Evolutionary conservation across 2,329 filamentous ascomycete genomes (phyloP), one percentile per base, ranked within the genome.

Genomic region (Botrytis byssoidea): DNA sequence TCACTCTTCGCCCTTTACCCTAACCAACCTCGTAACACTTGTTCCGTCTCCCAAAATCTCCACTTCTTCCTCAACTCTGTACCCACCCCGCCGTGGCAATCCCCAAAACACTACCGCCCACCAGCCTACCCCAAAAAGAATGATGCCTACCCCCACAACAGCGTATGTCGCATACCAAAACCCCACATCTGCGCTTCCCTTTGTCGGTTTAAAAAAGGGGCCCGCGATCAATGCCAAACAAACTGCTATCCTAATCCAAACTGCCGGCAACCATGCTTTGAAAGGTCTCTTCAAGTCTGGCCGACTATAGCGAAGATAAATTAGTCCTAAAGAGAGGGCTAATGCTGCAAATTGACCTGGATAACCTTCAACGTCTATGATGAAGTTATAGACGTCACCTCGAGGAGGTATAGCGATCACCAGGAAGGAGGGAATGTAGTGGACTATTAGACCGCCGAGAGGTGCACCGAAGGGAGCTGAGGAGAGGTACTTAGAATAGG

Each of bases 51-150:
- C 84, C 32, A 94, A 81, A 0, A 89, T 83, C 55, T 87, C 87
- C 4, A 83, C 83, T 73, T 87, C 85, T 77, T 93, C 91, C 77
- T 92, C 89, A 2, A 93, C 81, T 22, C 80, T 85, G 79, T 92
- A 92, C 0, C 86, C 86, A 69, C 87, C 84, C 82, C 86, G 86
- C 60, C 81, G 83, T 1, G 92, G 92, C 37, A 93, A 79, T 1
- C 88, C 76, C 4, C 88, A 84, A 0, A 90, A 90, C 87, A 89
- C 92, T 1, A 92, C 75, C 75, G 88, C 90, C 92, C 92, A 94
- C 79, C 93, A 93, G 0, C 88, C 1, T 0, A 91, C 79, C 0
- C 87, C 90, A 66, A 89, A 87, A 0, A 86, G 48, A 48, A 92
- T 82, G 72, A 88, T 85, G 32, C 83, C 83, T 16, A 85, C 82